Base-by-base conservation (phyloP, 768 basidiomycete species). In the Mycena indigotica region DNA sequence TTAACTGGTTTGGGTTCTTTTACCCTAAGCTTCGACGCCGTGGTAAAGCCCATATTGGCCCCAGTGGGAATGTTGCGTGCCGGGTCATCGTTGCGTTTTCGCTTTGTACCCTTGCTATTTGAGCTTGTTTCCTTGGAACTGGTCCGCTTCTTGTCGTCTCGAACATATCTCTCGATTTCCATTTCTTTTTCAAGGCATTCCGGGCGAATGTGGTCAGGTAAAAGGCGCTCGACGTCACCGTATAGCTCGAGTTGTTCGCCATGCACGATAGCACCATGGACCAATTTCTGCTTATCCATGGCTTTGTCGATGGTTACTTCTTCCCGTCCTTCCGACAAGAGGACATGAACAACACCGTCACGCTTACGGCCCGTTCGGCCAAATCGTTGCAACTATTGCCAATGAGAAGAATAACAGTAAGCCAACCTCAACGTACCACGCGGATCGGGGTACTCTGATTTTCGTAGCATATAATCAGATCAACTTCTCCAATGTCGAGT, bases 401-500 rank as follows among this genome's bases (percentile, higher is more conserved):
- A 55, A 49, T 63, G 28, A 56, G 51, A 48, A 38, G 40, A 3
- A 38, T 28, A 30, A 28, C n/a, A n/a, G n/a, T n/a, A n/a, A n/a
- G n/a, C n/a, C n/a, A n/a, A n/a, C n/a, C 28, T 30, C 35, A 23
- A 61, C 85, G 51, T 70, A 96, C 96, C 90, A 97, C 94, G 56
- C 95, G 92, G 60, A 98, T 95, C 1, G 95, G 90, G 0, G 93
- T 93, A 76, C 96, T 97, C 66, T 95, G 93, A 24, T 95, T 88
- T 64, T 99, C 97, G 70, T 98, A 99, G 67, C 95, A 98, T 48
- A 98, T 77, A 55, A 98, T 96, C 67, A 95, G 79, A 69, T 99
- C 97, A 16, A 99, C 88, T 70, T 97, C 95, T 28, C 97, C 97
- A 54, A 99, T 99, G 70, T 99, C 97, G 17, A 99, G 79, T 56